Evolutionary conservation across 768 basidiomycete genomes (phyloP), one percentile per base, ranked within the genome.

Genomic region (Leccinum sublutescens): DNA sequence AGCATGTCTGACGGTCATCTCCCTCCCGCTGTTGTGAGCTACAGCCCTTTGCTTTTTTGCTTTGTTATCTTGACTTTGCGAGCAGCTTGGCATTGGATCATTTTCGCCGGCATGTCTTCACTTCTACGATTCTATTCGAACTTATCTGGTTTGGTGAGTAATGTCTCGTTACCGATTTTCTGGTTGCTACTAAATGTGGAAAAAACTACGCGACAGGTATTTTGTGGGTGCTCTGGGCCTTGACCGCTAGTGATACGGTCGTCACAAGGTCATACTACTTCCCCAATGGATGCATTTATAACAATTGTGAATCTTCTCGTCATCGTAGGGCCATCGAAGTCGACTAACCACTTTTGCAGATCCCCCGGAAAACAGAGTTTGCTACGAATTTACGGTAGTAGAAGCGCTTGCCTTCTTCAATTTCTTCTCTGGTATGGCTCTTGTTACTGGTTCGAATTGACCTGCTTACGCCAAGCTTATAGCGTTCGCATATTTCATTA

Each of bases 21-120:
- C 64, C 31, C 64, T 74, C n/a, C 67, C 65, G 7, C 2, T 72
- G 9, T 58, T 65, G 70, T 72, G 57, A 63, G 72, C 56, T 38
- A 47, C 8, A 10, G 11, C 7, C 6, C 2, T 15, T n/a, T 12
- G 0, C 36, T 19, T 55, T 23, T n/a, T 34, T 55, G 15, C 21
- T 25, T 36, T 40, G 21, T 25, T 25, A 8, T 47, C 38, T 45
- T 57, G 48, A 64, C 52, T 11, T 19, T 38, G 33, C n/a, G 10
- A 17, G 31, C 40, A 70, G 71, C 38, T 49, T 68, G 40, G n/a
- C 53, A 11, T 29, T 73, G 51, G 61, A 63, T 31, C 48, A 34
- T 15, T 27, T 45, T 36, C 54, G 49, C 21, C 47, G 29, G 8
- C 54, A 58, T 17, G 51, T 61, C 17, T 63, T 73, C 34, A 63